Conservation (phyloP, 164 flowering plant genomes). For the Protea cynaroides region DNA sequence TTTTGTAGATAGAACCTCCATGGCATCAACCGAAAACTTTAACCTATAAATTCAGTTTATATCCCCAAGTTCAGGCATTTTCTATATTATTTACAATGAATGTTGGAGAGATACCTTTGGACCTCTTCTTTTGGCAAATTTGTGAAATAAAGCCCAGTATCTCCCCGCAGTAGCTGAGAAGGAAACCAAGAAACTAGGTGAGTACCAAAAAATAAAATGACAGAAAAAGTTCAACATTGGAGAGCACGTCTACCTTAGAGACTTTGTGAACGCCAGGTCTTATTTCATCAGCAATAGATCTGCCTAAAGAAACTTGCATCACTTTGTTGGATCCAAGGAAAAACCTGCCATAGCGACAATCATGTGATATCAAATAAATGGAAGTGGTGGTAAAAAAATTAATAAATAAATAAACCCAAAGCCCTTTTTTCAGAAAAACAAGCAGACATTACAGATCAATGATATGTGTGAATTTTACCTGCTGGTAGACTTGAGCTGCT, state of each 20-base stretch:
- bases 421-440: too few relatives aligned
- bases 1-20: too few relatives aligned
- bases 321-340: constrained; percentile 81
- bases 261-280: constrained; percentile 48
- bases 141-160: constrained; percentile 68
- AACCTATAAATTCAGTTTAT: too few relatives aligned
- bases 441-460: not conserved
- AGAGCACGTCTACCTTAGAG: constrained; percentile 23
- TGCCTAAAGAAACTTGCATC: constrained; percentile 70
- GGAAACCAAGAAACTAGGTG: too few relatives aligned
- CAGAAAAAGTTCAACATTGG: not conserved
- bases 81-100: not conserved
- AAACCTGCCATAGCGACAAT: constrained; percentile 31
- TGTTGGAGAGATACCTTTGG: constrained; percentile 37
- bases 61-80: not conserved
- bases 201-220: too few relatives aligned
- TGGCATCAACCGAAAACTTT: too few relatives aligned
- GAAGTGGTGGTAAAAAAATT: too few relatives aligned
- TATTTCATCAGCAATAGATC: constrained; percentile 58
- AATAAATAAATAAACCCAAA: too few relatives aligned
- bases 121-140: constrained; percentile 71
- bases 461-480: constrained; percentile 22
- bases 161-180: constrained; percentile 40
- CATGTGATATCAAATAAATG: not conserved
- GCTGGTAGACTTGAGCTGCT: constrained; percentile 50